Base-by-base conservation (phyloP, 805 yeast genomes). In the Starmerella bombi region DNA sequence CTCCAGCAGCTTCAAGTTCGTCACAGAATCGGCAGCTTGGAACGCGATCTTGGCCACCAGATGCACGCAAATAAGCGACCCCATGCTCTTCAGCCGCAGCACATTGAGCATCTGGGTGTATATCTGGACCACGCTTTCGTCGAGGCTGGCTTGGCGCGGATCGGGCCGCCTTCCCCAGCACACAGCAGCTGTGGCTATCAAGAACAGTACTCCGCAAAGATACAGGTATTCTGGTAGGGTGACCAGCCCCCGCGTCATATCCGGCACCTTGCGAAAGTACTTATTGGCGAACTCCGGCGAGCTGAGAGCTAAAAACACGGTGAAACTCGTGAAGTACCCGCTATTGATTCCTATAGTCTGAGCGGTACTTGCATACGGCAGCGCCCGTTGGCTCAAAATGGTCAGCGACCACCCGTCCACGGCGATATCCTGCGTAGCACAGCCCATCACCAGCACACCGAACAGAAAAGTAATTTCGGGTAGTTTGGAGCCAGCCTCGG, bases 391-490 rank as follows among this genome's bases (percentile, higher is more conserved):
- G 15, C 86, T 75, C 38, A 91, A 65, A 30, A 88, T 75, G 1
- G 95, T 91, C 54, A 91, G 64, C 0, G 97, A 96, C 98, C 98
- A 91, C 9, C 98, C 97, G 62, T 91, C 98, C 18, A 91, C 98
- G 0, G 98, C 97, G 41, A 91, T 91, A 58, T 91, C 98, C 60
- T 91, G 98, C 0, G 98, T 88, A 1, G 97, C 96, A 63, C 96
- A 86, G 44, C 86, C 67, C 43, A 88, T 72, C 25, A 91, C 91
- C 44, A 91, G 64, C 18, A 74, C 49, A 52, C 86, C 81, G 60
- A 91, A 91, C 42, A 74, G 68, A 37, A 65, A 50, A 0, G 97
- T 83, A 45, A 91, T 71, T 3, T 61, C 56, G 12, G 62, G 53
- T 43, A 84, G 62, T 49, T 76, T 65, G 22, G 59, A 45, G 19